Conservation (phyloP, 2,329 filamentous ascomycete genomes). For the Lojkania enalia region DNA sequence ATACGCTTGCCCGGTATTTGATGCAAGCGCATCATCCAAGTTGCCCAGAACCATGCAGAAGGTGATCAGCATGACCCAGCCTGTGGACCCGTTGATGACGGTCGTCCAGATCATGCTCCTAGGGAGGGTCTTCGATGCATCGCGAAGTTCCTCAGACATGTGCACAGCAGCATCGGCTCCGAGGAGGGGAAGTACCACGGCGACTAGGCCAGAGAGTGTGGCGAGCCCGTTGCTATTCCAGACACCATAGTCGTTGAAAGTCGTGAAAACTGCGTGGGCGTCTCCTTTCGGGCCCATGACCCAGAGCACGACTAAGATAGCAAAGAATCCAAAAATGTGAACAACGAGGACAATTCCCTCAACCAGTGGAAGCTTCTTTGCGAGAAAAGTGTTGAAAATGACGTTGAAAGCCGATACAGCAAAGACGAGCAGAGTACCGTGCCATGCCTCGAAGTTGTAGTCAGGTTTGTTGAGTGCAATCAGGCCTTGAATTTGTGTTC, state of each 20-base stretch:
- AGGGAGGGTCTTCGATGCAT: conserved; percentile 27
- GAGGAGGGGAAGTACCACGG: conserved; percentile 9
- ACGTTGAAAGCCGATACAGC: conserved; percentile 43
- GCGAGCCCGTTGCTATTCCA: conserved; percentile 12
- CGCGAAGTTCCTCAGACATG: conserved; percentile 23
- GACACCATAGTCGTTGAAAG: conserved; percentile 15
- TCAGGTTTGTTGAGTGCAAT: conserved; percentile 40
- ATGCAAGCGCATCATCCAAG: conserved; percentile 14
- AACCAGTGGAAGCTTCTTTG: conserved; percentile 47
- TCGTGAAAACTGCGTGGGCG: conserved; percentile 8
- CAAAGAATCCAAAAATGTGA: conserved; percentile 55
- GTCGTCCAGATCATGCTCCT: conserved; percentile 39
- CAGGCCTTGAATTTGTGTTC: conserved; percentile 28
- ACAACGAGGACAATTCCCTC: conserved; percentile 52
- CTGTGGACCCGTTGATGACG: conserved; percentile 37
- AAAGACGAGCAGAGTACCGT: conserved; percentile 53
- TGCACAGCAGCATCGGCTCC: conserved; percentile 14
- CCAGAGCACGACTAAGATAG: conserved; percentile 47
- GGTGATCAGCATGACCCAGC: conserved; percentile 30
- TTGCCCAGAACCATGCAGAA: conserved; percentile 11
- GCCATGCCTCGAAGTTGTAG: conserved; percentile 49
- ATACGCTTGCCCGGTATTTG: conserved; percentile 21
- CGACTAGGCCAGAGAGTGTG: conserved; percentile 10
- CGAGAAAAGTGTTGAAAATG: conserved; percentile 48
- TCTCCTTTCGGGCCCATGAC: conserved; percentile 10